Evolutionary conservation across 1,139 yeast species (phyloP).

Genomic region (Scheffersomyces segobiensis): DNA sequence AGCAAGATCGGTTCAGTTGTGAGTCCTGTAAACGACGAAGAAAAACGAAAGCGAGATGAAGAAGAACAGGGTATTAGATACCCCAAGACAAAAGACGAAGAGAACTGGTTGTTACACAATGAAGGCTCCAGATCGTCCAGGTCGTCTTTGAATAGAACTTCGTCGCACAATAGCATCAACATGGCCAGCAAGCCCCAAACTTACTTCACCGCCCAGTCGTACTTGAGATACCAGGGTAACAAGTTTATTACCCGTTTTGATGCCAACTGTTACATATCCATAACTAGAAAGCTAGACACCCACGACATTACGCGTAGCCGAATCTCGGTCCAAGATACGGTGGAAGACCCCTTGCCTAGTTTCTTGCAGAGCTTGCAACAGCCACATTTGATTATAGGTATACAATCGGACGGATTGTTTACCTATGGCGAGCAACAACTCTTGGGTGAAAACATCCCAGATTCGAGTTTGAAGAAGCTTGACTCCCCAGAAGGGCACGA

Average conservation of each 20-base stretch:
- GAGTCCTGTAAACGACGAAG: slow-evolving; percentile 15
- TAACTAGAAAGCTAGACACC: slow-evolving; percentile 89
- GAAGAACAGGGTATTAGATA: slow-evolving; percentile 24
- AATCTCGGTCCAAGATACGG: slow-evolving; percentile 23
- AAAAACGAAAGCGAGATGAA: slow-evolving; percentile 20
- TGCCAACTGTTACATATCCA: slow-evolving; percentile 93
- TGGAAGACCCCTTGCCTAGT: slow-evolving; percentile 43
- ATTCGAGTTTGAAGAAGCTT: slow-evolving; percentile 65
- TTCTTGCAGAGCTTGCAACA: slow-evolving; percentile 55
- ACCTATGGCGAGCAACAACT: slow-evolving; percentile 89
- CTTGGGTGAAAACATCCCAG: slow-evolving; percentile 73
- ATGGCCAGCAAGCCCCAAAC: slow-evolving; percentile 61
- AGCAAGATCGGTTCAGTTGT: slow-evolving; percentile 15
- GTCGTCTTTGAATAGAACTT: slow-evolving; percentile 5
- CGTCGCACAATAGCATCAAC: slow-evolving; percentile 7
- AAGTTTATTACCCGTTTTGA: slow-evolving; percentile 89
- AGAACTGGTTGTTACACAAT: slow-evolving; percentile 46
- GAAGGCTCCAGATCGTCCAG: slow-evolving; percentile 40
- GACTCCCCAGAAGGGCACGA: slow-evolving; percentile 98
- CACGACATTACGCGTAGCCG: slow-evolving; percentile 90
- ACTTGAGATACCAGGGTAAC: slow-evolving; percentile 88
- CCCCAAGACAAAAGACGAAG: slow-evolving; percentile 47
- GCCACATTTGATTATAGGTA: slow-evolving; percentile 85
- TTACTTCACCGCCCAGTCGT: slow-evolving; percentile 92
- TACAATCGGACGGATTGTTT: slow-evolving; percentile 88